Evolutionary conservation across 129 eudicot genomes (phyloP).

Genomic region (Chrysanthemum makinoi): DNA sequence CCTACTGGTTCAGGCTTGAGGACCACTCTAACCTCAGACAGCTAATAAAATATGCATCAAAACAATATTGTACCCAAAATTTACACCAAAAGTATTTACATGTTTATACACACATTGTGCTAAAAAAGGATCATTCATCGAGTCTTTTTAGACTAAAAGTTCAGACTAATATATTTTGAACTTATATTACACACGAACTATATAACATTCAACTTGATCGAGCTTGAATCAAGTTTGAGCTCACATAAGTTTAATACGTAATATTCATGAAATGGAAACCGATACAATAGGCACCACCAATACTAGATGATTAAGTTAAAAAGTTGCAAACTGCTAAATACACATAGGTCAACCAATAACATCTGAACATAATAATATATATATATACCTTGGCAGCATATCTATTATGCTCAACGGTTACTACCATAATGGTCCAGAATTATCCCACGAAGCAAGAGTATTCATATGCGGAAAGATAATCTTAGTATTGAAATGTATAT

Average conservation of each 20-base stretch:
- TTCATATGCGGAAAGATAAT: slow-evolving; percentile 27
- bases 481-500: slow-evolving; percentile 5
- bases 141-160: too few relatives aligned
- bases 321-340: neutral
- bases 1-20: too few relatives aligned
- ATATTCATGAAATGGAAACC: neutral
- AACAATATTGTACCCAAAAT: neutral
- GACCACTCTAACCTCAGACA: too few relatives aligned
- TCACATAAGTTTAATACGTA: neutral
- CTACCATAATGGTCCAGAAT: slow-evolving; percentile 25
- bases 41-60: too few relatives aligned
- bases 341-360: neutral
- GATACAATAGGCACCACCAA: neutral
- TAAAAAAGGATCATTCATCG: neutral
- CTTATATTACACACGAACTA: neutral
- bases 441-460: slow-evolving; percentile 27
- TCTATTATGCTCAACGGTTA: neutral
- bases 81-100: neutral
- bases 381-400: too few relatives aligned
- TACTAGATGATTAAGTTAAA: neutral
- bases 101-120: neutral
- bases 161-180: too few relatives aligned
- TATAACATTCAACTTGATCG: neutral
- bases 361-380: too few relatives aligned
- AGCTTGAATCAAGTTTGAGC: neutral